Percentiles rank a stretch among this genome's conserved stretches.
Evolutionary conservation across 108 stramenopile genomes (phyloP).

Genomic region (Cyclotella distinguenda): DNA sequence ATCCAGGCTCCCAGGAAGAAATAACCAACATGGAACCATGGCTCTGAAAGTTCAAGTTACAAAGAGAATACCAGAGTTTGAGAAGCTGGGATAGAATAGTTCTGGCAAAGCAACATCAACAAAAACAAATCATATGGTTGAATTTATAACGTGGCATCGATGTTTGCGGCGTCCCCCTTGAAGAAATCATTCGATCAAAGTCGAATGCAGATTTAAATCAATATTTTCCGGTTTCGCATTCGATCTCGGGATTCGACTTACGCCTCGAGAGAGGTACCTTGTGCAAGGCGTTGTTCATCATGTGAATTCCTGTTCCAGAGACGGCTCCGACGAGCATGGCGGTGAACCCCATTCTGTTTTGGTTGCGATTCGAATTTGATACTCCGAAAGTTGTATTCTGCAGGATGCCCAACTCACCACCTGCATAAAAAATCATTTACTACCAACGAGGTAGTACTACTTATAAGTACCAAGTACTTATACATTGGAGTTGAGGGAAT

Average conservation of each 20-base stretch:
- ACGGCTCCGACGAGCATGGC: conserved; percentile 68
- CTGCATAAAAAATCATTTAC: too few relatives aligned
- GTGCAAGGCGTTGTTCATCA: conserved; percentile 73
- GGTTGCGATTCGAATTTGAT: neutral
- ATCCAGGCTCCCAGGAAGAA: conserved; percentile 73
- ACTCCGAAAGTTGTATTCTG: too few relatives aligned
- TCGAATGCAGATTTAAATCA: neutral
- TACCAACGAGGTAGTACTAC: too few relatives aligned
- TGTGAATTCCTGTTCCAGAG: conserved; percentile 67
- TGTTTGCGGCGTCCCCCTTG: neutral
- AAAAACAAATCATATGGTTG: too few relatives aligned
- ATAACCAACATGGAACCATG: conserved; percentile 74
- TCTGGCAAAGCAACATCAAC: too few relatives aligned
- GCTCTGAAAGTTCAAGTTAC: conserved; percentile 38
- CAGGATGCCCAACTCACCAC: too few relatives aligned
- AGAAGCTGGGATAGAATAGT: neutral
- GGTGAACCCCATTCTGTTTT: conserved; percentile 62
- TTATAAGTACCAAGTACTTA: too few relatives aligned
- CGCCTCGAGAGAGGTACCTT: conserved; percentile 77
- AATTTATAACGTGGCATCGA: neutral
- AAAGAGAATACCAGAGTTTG: neutral
- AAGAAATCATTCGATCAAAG: neutral
- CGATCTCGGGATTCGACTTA: conserved; percentile 44
- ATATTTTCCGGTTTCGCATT: too few relatives aligned
- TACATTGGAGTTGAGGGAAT: too few relatives aligned